Conservation (phyloP, 768 basidiomycete genomes). For the Gautieria morchelliformis region DNA sequence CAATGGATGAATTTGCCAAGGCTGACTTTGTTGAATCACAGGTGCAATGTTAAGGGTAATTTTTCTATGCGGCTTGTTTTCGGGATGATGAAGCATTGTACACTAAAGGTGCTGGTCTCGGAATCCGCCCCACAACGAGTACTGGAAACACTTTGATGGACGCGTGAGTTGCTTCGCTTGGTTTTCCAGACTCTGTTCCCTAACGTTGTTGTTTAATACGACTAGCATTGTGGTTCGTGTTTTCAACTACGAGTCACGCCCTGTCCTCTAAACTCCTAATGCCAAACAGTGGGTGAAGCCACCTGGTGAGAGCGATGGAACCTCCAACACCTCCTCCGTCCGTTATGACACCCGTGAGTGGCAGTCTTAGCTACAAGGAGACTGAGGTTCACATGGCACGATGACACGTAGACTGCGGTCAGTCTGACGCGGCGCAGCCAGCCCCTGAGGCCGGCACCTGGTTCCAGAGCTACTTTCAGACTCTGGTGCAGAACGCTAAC, state of each 20-base stretch:
- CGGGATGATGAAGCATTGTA: neutral
- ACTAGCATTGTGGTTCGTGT: neutral
- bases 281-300: constrained; percentile 41
- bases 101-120: constrained; percentile 39
- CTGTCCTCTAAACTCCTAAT: neutral
- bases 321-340: constrained; percentile 41
- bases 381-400: neutral
- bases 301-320: constrained; percentile 59
- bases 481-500: constrained; percentile 44
- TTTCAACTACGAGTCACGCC: neutral
- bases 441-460: constrained; percentile 57
- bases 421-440: constrained; percentile 42
- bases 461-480: constrained; percentile 58
- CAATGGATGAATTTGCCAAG: constrained; percentile 16
- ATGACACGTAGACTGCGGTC: constrained; percentile 7
- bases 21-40: constrained; percentile 8
- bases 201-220: neutral
- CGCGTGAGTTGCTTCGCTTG: constrained; percentile 15
- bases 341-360: constrained; percentile 33
- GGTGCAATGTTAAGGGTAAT: constrained; percentile 47
- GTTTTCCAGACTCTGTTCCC: neutral
- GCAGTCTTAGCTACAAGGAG: constrained; percentile 11
- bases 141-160: constrained; percentile 47
- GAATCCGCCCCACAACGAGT: constrained; percentile 45
- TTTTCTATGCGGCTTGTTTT: too few relatives aligned